Evolutionary conservation across 257 asterid genomes (phyloP), one percentile per base, ranked within the genome.

Genomic region (Przewalskia tangutica): DNA sequence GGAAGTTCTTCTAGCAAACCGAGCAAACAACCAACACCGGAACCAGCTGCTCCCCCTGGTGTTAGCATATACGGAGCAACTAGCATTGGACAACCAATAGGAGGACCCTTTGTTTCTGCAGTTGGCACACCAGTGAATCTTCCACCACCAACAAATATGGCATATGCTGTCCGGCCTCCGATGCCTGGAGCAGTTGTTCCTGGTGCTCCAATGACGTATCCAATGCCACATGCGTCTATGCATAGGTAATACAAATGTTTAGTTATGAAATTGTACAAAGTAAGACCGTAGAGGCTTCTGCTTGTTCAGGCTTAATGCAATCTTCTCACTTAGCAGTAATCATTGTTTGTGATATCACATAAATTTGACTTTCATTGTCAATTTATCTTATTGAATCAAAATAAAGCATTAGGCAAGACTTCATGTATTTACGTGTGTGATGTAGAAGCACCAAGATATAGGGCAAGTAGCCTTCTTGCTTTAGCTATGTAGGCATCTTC

Each of bases 81-180:
- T 17, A 85, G 89, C 36, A 92, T 94, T 9, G 97, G 97, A 8
- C 98, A 95, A 68, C 97, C 97, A 8, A 83, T 95, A 14, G 90
- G 90, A 20, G 95, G 97, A 68, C 92, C 92, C 50, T 88, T 91
- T 40, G 97, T 87, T 58, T 66, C 75, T 36, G 98, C 98, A 11
- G 93, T 93, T 3, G 98, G 97, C 44, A 93, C 97, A 8, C 98
- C 97, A 0, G 95, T 92, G 54, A 91, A 86, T 86, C 86, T 90
- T 40, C 91, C 90, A 18, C 88, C 91, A 4, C 84, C 89, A 0
- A 75, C 89, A n/a, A 97, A 91, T 82, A 27, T 92, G 86, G 93
- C 92, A 9, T 91, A 91, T 76, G 95, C 90, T 7, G 89, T 91
- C 6, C 75, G 23, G 12, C 90, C 91, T 58, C 91, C 93, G 13